Conservation (phyloP, 306 rosid species). For the Dalbergia cultrata region DNA sequence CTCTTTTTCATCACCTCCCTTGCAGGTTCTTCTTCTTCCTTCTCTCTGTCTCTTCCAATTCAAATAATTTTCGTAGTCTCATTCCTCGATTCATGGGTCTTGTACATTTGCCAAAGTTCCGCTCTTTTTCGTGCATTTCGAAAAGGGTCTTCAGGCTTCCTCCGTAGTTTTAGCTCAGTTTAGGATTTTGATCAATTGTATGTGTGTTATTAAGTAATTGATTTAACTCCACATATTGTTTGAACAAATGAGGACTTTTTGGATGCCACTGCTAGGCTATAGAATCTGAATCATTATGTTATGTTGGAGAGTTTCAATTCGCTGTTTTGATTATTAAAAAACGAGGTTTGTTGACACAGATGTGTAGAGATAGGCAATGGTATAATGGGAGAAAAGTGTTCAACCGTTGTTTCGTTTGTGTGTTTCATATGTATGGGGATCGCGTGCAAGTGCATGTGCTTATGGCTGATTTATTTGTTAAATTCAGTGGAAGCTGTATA, state of each 20-base stretch:
- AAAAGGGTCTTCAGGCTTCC: background rate
- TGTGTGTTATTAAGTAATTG: background rate
- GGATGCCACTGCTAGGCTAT: background rate
- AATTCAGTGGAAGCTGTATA: background rate
- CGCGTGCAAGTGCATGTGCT: background rate
- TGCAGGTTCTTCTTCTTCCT: constrained; percentile 52
- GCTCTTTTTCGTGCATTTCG: constrained; percentile 4
- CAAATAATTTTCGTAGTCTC: background rate
- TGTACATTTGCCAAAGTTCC: background rate
- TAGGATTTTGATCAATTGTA: background rate
- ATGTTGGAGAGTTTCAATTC: background rate
- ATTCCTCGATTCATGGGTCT: background rate
- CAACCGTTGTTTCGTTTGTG: constrained; percentile 1
- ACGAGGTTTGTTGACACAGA: background rate
- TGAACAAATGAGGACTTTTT: background rate
- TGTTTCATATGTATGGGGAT: background rate
- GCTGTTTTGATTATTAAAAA: background rate
- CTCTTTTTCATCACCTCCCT: constrained; percentile 68
- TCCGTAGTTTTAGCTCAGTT: background rate
- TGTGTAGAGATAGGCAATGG: background rate
- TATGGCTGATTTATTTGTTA: background rate
- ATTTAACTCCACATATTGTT: background rate
- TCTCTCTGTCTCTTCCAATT: background rate
- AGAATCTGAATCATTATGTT: background rate
- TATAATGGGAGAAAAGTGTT: background rate